Evolutionary conservation across 2,329 filamentous ascomycete species (phyloP).

Genomic region (Acrocalymma vagum): DNA sequence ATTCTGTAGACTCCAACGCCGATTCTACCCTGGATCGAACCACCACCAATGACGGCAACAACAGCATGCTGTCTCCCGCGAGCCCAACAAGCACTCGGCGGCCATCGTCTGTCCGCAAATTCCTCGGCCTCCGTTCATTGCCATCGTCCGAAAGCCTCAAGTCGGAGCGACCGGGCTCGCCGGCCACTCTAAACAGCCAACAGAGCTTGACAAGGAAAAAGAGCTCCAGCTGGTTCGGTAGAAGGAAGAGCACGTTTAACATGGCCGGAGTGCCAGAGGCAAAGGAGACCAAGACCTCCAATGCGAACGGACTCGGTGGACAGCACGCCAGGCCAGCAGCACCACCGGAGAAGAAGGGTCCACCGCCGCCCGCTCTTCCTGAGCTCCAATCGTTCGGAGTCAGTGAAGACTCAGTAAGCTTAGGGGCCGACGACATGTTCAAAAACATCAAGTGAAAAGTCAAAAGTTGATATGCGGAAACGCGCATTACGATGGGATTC

Average conservation of each 20-base stretch:
- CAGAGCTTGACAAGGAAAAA: conserved; percentile 45
- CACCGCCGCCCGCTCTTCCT: conserved; percentile 50
- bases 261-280: conserved; percentile 44
- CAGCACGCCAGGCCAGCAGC: conserved; percentile 7
- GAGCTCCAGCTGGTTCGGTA: conserved; percentile 51
- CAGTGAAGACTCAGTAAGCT: conserved; percentile 40
- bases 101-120: conserved; percentile 51
- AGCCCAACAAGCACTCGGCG: conserved; percentile 36
- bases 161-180: conserved; percentile 46
- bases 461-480: no score
- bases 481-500: conserved; percentile 31
- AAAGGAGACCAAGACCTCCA: conserved; percentile 29
- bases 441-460: conserved; percentile 47
- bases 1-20: conserved; percentile 22
- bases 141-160: conserved; percentile 46
- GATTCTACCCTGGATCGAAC: conserved; percentile 27
- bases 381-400: conserved; percentile 47
- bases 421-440: conserved; percentile 50
- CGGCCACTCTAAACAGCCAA: conserved; percentile 43
- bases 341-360: conserved; percentile 38
- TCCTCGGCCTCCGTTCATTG: conserved; percentile 48
- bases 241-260: conserved; percentile 46
- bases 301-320: conserved; percentile 28
- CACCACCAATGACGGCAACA: conserved; percentile 38
- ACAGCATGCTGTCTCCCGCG: conserved; percentile 37